Conservation (phyloP, 148 eudicot genomes). For the Tetragonia tetragonoides region DNA sequence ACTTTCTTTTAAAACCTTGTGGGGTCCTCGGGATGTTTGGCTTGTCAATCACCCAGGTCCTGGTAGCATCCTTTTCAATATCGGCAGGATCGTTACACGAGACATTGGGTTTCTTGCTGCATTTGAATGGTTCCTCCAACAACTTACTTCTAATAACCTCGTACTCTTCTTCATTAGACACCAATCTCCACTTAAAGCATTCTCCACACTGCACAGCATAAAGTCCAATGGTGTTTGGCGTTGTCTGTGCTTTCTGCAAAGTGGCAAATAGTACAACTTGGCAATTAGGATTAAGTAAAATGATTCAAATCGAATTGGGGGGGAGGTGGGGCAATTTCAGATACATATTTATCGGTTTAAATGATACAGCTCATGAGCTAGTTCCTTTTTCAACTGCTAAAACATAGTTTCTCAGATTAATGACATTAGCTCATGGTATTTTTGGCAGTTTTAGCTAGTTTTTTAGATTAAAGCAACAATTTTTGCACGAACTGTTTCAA, state of each 20-base stretch:
- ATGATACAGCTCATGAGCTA: no score
- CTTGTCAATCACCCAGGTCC: conserved; percentile 75
- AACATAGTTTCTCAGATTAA: no score
- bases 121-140: conserved; percentile 58
- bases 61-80: conserved; percentile 54
- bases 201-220: conserved; percentile 72
- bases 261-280: background rate
- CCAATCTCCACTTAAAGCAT: conserved; percentile 76
- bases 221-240: conserved; percentile 31
- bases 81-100: conserved; percentile 70
- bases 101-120: conserved; percentile 51
- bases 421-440: no score
- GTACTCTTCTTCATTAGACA: conserved; percentile 59
- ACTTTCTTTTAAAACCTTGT: conserved; percentile 52
- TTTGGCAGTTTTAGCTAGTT: no score
- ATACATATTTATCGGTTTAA: background rate
- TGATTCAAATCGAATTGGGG: background rate
- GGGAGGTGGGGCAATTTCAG: background rate
- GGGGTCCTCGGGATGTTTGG: conserved; percentile 78
- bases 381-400: no score
- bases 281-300: background rate
- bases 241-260: conserved; percentile 32
- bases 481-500: no score
- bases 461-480: no score
- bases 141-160: conserved; percentile 62